These are phyloP conservation scores for Macrolepiota fuliginosa DNA, from an alignment of 768 basidiomycete species.

Conservation along the genomic window DNA sequence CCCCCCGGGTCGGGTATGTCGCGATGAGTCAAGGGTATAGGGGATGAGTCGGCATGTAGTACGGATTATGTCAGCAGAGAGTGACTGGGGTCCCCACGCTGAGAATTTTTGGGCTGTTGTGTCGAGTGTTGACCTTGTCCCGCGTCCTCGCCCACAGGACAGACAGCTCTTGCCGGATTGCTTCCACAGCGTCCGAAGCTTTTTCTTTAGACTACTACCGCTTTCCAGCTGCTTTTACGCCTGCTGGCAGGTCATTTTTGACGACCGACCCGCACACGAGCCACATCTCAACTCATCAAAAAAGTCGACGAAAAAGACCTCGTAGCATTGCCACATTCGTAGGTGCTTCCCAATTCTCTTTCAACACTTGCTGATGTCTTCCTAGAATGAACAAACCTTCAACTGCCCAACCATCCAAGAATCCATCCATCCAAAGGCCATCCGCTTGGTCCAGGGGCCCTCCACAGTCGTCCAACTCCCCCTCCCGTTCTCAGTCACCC, in stretches of 20 bases:
- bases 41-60: background rate
- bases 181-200: slow-evolving; percentile 42
- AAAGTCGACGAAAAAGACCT: slow-evolving; percentile 26
- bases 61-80: slow-evolving; percentile 3
- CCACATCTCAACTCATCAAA: slow-evolving; percentile 50
- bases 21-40: background rate
- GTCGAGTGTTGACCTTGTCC: slow-evolving; percentile 33
- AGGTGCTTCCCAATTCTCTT: slow-evolving; percentile 20
- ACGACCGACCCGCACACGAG: slow-evolving; percentile 74
- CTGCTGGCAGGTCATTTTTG: slow-evolving; percentile 91
- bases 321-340: slow-evolving; percentile 42
- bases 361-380: slow-evolving; percentile 16
- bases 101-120: slow-evolving; percentile 13
- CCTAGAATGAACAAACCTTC: slow-evolving; percentile 93
- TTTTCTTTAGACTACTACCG: slow-evolving; percentile 39
- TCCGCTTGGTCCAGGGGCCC: slow-evolving; percentile 94
- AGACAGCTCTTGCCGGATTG: slow-evolving; percentile 39
- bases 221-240: slow-evolving; percentile 64
- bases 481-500: slow-evolving; percentile 79
- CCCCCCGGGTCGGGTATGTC: no score
- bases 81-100: slow-evolving; percentile 4
- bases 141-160: slow-evolving; percentile 39
- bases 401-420: slow-evolving; percentile 63
- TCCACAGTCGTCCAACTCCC: slow-evolving; percentile 58
- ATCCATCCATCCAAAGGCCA: slow-evolving; percentile 70